Evolutionary conservation across 352 stramenopile species (phyloP).

Genomic region (Pythium rishiriense): DNA sequence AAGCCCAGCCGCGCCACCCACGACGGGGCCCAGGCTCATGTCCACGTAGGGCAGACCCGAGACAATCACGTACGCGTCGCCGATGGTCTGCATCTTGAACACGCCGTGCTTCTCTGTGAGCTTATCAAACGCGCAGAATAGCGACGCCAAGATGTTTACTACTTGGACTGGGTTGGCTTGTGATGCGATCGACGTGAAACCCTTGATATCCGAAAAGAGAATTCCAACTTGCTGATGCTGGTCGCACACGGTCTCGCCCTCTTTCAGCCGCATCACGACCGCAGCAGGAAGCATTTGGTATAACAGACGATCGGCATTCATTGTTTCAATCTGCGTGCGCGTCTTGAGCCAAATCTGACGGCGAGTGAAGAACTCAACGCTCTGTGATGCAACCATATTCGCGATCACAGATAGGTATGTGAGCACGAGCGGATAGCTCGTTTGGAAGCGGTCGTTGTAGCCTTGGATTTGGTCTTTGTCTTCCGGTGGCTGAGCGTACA

Average conservation of each 20-base stretch:
- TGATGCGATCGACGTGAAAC: constrained; percentile 90
- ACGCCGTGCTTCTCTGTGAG: constrained; percentile 91
- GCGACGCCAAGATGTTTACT: constrained; percentile 89
- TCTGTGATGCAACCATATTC: constrained; percentile 81
- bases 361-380: constrained; percentile 78
- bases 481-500: constrained; percentile 41
- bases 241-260: constrained; percentile 81
- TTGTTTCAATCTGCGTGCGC: constrained; percentile 77
- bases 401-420: constrained; percentile 79
- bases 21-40: constrained; percentile 72
- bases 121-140: constrained; percentile 92
- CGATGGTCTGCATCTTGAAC: constrained; percentile 94
- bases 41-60: constrained; percentile 85
- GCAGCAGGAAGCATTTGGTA: constrained; percentile 88
- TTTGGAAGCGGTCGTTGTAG: constrained; percentile 81
- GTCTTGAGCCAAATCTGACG: constrained; percentile 87
- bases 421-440: constrained; percentile 77
- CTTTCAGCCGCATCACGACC: constrained; percentile 84
- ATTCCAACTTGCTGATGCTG: constrained; percentile 88
- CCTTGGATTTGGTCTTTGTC: constrained; percentile 32
- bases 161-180: constrained; percentile 85
- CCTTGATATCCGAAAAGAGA: constrained; percentile 91
- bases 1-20: constrained; percentile 17
- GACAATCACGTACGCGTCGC: constrained; percentile 92
- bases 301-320: constrained; percentile 79